Percentiles rank a stretch among this genome's conserved stretches.
phyloP scores from a whole-genome alignment of 2,329 filamentous ascomycete genomes.

The Pseudogymnoascus sp. region DNA sequence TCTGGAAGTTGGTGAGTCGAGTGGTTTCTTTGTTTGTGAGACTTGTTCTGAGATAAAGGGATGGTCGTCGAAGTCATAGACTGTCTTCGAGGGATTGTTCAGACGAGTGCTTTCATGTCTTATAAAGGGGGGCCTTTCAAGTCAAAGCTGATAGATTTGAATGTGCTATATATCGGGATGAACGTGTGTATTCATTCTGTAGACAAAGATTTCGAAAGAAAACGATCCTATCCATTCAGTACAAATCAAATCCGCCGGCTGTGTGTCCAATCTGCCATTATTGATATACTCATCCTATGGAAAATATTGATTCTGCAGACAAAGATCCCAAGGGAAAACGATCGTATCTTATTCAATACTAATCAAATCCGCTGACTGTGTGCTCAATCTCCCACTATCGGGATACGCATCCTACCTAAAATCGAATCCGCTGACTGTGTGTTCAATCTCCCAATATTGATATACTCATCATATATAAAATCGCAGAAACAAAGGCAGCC shows the following conservation, averaged over 20 bases:
- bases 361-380: neutral
- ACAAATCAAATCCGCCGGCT: too few species aligned
- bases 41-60: neutral
- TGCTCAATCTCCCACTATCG: neutral
- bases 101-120: neutral
- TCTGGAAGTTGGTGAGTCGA: neutral
- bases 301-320: neutral
- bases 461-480: neutral
- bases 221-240: too few species aligned
- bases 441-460: neutral
- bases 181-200: too few species aligned
- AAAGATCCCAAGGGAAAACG: neutral
- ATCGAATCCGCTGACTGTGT: neutral
- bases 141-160: too few species aligned
- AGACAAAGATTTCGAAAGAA: too few species aligned
- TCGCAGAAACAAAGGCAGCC: neutral
- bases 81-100: neutral
- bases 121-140: neutral
- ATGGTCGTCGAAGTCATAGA: neutral
- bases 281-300: too few species aligned
- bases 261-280: too few species aligned
- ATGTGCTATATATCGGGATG: too few species aligned
- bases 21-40: conserved; percentile 2
- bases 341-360: neutral
- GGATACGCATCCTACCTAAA: neutral